Base-by-base conservation (phyloP, 495 filamentous ascomycete genomes). In the Letharia columbiana region DNA sequence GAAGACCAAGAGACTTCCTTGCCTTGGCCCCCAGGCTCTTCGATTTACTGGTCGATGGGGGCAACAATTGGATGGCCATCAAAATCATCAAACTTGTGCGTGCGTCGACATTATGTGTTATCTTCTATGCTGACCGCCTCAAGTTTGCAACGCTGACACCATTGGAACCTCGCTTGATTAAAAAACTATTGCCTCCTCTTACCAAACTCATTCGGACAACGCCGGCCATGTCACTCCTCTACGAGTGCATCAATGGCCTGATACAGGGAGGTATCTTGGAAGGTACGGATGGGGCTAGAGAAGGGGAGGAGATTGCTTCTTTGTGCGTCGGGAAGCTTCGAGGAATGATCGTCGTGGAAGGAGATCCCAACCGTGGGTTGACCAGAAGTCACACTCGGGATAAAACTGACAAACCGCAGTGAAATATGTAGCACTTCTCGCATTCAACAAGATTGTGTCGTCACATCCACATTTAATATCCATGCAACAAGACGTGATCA, bases 61-160 rank as follows among this genome's bases (percentile, higher is more conserved):
- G 88, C 9, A 98, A 98, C 74, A 98, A 98, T 77, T 98, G 94
- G 94, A 98, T 98, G 93, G 92, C 91, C 42, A 98, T 98, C 73
- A 98, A 98, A 71, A 84, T 98, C 63, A 98, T 98, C 73, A 98
- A 98, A 75, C 83, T 98, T 61, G 92, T 94, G 72, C 66, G 87
- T 77, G 23, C 45, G 35, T 57, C 23, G 20, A 23, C 12, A 44
- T 13, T 40, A 9, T 18, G 11, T 66, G 40, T 31, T 18, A 39
- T 58, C 2, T 45, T 60, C 33, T 28, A 39, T 56, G 40, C 68
- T 68, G 47, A 68, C 37, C 2, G n/a, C 58, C 42, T 20, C 7
- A 72, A 96, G 90, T 98, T 98, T 82, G 92, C 94, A 47, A 96
- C 89, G 20, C 81, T 98, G 68, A 98, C 91, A 4, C 94, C 94